Conservation (phyloP, 176 grass and related monocot species). For the Oryza meyeriana region DNA sequence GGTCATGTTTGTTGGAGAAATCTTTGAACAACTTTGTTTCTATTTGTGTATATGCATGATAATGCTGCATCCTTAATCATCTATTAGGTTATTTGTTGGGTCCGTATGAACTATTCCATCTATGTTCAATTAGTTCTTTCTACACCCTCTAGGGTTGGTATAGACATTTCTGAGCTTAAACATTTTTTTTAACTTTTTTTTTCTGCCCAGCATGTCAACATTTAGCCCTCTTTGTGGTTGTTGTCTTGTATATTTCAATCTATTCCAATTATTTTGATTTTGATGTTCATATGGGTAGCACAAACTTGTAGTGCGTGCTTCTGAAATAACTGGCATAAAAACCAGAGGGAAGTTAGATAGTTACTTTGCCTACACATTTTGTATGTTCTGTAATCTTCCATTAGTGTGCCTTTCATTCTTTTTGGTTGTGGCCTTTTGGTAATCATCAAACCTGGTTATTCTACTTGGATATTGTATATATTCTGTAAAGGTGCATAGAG, state of each 20-base stretch:
- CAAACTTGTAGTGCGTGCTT: neutral
- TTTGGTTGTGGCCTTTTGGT: neutral
- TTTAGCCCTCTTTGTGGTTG: neutral
- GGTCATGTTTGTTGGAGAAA: slow-evolving; percentile 46
- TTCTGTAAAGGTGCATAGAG: neutral
- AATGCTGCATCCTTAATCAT: neutral
- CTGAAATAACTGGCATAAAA: neutral
- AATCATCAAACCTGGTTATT: neutral
- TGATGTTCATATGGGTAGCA: neutral
- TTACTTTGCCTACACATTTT: neutral
- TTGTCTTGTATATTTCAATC: neutral
- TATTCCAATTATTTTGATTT: neutral
- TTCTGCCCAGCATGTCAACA: neutral
- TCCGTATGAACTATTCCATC: neutral
- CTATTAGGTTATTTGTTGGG: neutral
- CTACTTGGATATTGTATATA: neutral
- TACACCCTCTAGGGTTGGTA: neutral
- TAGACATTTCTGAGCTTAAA: neutral
- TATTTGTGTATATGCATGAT: neutral
- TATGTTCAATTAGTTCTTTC: neutral
- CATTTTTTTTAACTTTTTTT: neutral
- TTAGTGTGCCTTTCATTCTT: neutral
- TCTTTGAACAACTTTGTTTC: slow-evolving; percentile 14
- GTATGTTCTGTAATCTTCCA: neutral
- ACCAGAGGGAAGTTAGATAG: neutral